These are phyloP conservation scores for Lactarius tabidus DNA, from an alignment of 768 basidiomycete species.

Conservation along the genomic window DNA sequence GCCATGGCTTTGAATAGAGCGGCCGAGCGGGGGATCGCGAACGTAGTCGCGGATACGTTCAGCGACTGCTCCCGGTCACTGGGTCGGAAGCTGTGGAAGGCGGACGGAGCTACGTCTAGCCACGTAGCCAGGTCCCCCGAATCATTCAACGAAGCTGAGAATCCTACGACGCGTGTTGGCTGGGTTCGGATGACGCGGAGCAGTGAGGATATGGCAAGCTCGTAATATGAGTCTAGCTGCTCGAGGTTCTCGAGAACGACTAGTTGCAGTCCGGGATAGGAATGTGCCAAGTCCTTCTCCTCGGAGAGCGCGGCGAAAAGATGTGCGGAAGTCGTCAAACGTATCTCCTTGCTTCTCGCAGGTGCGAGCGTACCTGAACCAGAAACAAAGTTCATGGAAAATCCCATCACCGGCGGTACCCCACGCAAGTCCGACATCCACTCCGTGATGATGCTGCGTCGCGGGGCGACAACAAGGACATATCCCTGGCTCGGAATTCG, in stretches of 20 bases:
- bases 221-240: slow-evolving; percentile 74
- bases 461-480: slow-evolving; percentile 62
- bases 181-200: slow-evolving; percentile 57
- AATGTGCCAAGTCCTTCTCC: slow-evolving; percentile 25
- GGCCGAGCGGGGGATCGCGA: slow-evolving; percentile 81
- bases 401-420: slow-evolving; percentile 36
- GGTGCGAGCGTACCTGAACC: slow-evolving; percentile 34
- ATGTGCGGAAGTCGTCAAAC: slow-evolving; percentile 51
- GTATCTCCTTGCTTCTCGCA: slow-evolving; percentile 44
- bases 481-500: slow-evolving; percentile 44
- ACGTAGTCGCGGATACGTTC: slow-evolving; percentile 62
- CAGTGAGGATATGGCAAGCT: slow-evolving; percentile 73
- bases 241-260: slow-evolving; percentile 86
- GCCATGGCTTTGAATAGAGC: slow-evolving; percentile 89
- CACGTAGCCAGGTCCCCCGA: slow-evolving; percentile 77
- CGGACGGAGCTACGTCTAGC: slow-evolving; percentile 64
- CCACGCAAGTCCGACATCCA: slow-evolving; percentile 49
- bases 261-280: slow-evolving; percentile 49
- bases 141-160: slow-evolving; percentile 77
- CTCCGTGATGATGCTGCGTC: slow-evolving; percentile 52
- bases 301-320: slow-evolving; percentile 45
- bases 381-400: slow-evolving; percentile 39
- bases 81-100: slow-evolving; percentile 74
- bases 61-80: slow-evolving; percentile 80
- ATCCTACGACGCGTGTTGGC: slow-evolving; percentile 70